These are phyloP conservation scores for Penicillium alfredii DNA, from an alignment of 495 filamentous ascomycete species.

Conservation along the genomic window DNA sequence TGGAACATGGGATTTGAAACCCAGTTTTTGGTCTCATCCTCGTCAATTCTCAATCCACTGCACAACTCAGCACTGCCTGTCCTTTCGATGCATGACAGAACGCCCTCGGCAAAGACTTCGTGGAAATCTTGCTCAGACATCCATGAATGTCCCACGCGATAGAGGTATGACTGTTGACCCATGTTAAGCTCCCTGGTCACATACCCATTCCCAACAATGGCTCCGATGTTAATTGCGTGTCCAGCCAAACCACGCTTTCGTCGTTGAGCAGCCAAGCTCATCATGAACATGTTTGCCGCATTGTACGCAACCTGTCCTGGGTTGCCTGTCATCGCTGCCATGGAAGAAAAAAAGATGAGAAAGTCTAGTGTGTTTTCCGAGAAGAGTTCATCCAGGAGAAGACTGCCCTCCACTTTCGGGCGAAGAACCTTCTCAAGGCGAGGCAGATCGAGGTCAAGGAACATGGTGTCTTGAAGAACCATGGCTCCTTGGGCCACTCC, in stretches of 20 bases:
- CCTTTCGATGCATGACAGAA: constrained; percentile 23
- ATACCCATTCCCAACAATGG: constrained; percentile 52
- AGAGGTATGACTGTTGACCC: constrained; percentile 21
- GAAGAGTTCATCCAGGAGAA: constrained; percentile 35
- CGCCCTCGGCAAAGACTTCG: constrained; percentile 54
- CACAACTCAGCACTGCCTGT: constrained; percentile 4
- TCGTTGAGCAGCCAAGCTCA: constrained; percentile 33
- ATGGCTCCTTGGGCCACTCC: constrained; percentile 48
- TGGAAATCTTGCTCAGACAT: constrained; percentile 57
- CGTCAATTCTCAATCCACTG: constrained; percentile 21
- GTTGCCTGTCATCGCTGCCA: constrained; percentile 29
- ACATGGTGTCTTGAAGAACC: constrained; percentile 45
- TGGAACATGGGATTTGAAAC: constrained; percentile 24
- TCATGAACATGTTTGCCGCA: constrained; percentile 53
- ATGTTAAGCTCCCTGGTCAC: constrained; percentile 26
- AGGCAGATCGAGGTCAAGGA: constrained; percentile 49
- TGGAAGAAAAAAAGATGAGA: constrained; percentile 35
- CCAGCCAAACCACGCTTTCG: constrained; percentile 29
- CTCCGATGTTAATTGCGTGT: constrained; percentile 51
- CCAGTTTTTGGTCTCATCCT: constrained; percentile 29
- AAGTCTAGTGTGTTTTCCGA: constrained; percentile 34
- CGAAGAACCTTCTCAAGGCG: constrained; percentile 43
- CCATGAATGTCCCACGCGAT: constrained; percentile 25
- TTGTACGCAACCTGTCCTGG: constrained; percentile 48
- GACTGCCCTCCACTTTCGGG: constrained; percentile 45